These are phyloP conservation scores for Cytidiella melzeri DNA, from an alignment of 768 basidiomycete genomes.

Conservation along the genomic window DNA sequence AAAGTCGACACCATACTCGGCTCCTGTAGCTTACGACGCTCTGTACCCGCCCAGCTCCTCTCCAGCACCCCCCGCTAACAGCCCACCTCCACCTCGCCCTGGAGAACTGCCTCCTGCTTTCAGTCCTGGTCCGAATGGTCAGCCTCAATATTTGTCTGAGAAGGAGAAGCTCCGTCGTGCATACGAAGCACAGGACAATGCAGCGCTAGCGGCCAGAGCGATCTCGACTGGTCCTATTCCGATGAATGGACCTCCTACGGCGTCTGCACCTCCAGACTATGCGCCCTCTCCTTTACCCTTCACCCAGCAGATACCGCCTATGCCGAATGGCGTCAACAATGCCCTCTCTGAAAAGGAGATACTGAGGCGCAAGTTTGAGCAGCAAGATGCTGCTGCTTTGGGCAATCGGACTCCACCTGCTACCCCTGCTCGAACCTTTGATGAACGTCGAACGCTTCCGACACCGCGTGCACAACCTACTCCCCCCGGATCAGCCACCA, in stretches of 20 bases:
- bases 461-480: constrained; percentile 27
- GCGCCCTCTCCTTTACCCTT: constrained; percentile 1
- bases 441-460: constrained; percentile 24
- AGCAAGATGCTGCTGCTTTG: constrained; percentile 23
- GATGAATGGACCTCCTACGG: constrained; percentile 13
- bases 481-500: constrained; percentile 16
- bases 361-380: constrained; percentile 25
- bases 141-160: constrained; percentile 42
- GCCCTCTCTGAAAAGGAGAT: constrained; percentile 14
- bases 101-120: constrained; percentile 49
- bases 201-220: constrained; percentile 26
- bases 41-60: constrained; percentile 35
- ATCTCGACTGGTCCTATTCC: constrained; percentile 13
- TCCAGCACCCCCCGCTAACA: constrained; percentile 22
- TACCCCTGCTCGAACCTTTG: constrained; percentile 18
- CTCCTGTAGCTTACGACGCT: constrained; percentile 57
- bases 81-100: constrained; percentile 23
- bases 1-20: constrained; percentile 5
- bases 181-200: constrained; percentile 64
- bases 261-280: constrained; percentile 1
- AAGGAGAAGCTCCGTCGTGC: constrained; percentile 63
- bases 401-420: constrained; percentile 17
- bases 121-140: constrained; percentile 32
- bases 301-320: background rate
- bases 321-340: background rate